Evolutionary conservation across 495 filamentous ascomycete species (phyloP).

Genomic region (Aeminium ludgeri): DNA sequence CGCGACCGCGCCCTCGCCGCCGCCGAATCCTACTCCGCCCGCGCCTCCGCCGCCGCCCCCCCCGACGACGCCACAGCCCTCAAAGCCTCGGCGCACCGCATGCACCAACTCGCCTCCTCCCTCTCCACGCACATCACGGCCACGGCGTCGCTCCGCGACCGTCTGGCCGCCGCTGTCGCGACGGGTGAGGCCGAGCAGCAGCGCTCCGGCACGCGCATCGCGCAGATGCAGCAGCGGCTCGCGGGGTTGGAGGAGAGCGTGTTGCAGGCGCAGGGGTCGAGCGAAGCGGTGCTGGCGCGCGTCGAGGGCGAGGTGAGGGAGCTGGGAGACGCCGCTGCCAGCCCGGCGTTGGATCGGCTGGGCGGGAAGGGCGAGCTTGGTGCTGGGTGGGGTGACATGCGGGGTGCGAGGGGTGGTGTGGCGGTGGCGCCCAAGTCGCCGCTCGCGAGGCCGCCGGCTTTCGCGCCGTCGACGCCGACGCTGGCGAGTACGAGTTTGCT

Average conservation of each 20-base stretch:
- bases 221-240: slow-evolving; percentile 60
- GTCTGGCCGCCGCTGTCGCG: slow-evolving; percentile 71
- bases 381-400: too few relatives aligned
- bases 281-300: slow-evolving; percentile 62
- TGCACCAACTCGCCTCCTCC: slow-evolving; percentile 58
- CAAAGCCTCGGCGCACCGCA: slow-evolving; percentile 49
- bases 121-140: slow-evolving; percentile 61
- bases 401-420: too few relatives aligned
- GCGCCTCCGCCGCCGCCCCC: not conserved
- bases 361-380: too few relatives aligned
- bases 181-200: slow-evolving; percentile 77
- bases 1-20: slow-evolving; percentile 50
- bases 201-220: slow-evolving; percentile 62
- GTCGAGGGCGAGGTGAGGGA: slow-evolving; percentile 73
- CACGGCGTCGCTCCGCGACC: slow-evolving; percentile 55
- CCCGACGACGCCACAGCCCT: slow-evolving; percentile 24
- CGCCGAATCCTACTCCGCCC: slow-evolving; percentile 24
- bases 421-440: slow-evolving; percentile 36
- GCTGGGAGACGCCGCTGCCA: slow-evolving; percentile 64
- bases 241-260: slow-evolving; percentile 71
- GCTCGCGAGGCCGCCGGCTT: too few relatives aligned
- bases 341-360: slow-evolving; percentile 57
- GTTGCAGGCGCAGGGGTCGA: slow-evolving; percentile 63
- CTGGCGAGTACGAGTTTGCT: slow-evolving; percentile 21
- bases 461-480: slow-evolving; percentile 36